These are phyloP conservation scores for Neurospora sp. DNA, from an alignment of 2,329 filamentous ascomycete species.

Conservation along the genomic window DNA sequence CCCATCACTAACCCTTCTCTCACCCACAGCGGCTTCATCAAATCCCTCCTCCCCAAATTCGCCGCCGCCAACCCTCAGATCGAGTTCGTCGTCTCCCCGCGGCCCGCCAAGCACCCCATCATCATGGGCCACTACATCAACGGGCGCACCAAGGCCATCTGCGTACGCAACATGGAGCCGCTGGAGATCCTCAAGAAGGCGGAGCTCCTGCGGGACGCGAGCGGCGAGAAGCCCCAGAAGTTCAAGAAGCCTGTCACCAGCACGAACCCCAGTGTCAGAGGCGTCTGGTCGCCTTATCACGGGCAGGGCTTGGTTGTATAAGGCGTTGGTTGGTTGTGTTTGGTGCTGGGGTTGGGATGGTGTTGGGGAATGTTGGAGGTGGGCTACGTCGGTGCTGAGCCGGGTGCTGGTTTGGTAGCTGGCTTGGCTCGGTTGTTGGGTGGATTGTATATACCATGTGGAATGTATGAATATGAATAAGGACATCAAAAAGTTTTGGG, in stretches of 20 bases:
- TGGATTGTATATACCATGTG: slow-evolving; percentile 5
- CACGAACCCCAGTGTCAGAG: slow-evolving; percentile 57
- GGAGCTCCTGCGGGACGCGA: slow-evolving; percentile 62
- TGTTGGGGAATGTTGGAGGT: slow-evolving; percentile 7
- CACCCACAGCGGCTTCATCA: slow-evolving; percentile 58
- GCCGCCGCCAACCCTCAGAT: slow-evolving; percentile 74
- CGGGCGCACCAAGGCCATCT: slow-evolving; percentile 73
- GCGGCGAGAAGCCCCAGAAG: slow-evolving; percentile 61
- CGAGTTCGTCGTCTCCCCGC: slow-evolving; percentile 84
- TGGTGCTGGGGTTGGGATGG: neutral
- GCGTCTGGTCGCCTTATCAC: slow-evolving; percentile 63
- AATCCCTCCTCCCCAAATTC: slow-evolving; percentile 65
- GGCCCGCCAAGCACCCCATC: slow-evolving; percentile 82
- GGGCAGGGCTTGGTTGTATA: slow-evolving; percentile 47
- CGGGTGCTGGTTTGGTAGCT: neutral
- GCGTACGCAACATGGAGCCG: slow-evolving; percentile 76
- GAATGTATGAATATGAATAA: slow-evolving; percentile 5
- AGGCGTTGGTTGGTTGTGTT: slow-evolving; percentile 5
- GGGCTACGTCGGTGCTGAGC: neutral
- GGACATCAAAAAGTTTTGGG: neutral
- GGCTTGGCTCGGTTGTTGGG: neutral
- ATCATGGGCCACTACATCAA: slow-evolving; percentile 91
- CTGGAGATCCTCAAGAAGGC: slow-evolving; percentile 75
- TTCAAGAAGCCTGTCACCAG: slow-evolving; percentile 55
- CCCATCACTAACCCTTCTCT: neutral